Conservation (phyloP, 345 rosid genomes). For the Salix udensis region DNA sequence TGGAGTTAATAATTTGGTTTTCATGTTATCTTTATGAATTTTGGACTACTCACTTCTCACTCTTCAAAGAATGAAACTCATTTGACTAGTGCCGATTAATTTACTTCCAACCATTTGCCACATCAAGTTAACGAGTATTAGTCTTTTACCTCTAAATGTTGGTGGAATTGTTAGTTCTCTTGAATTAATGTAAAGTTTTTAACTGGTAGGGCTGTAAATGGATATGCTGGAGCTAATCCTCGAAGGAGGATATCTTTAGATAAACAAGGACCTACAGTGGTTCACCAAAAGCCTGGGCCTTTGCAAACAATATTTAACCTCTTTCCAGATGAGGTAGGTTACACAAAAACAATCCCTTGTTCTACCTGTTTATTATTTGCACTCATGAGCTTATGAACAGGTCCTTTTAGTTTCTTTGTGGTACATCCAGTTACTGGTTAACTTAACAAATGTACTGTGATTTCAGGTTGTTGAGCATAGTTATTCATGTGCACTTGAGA, state of each 20-base stretch:
- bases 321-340: slow-evolving; percentile 78
- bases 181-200: slow-evolving; percentile 1
- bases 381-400: neutral
- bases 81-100: too few relatives aligned
- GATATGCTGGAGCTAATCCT: slow-evolving; percentile 63
- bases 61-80: too few relatives aligned
- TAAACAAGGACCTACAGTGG: slow-evolving; percentile 86
- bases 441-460: slow-evolving; percentile 13
- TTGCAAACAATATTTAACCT: slow-evolving; percentile 87
- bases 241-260: slow-evolving; percentile 69
- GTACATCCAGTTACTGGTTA: slow-evolving; percentile 1
- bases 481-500: slow-evolving; percentile 94
- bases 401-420: neutral
- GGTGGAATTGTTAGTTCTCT: neutral
- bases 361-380: neutral
- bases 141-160: neutral
- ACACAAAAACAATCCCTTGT: slow-evolving; percentile 11
- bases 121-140: neutral
- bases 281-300: slow-evolving; percentile 94
- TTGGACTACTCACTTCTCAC: too few relatives aligned
- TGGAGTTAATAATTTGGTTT: too few relatives aligned
- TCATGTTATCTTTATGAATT: too few relatives aligned
- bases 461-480: slow-evolving; percentile 82
- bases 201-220: slow-evolving; percentile 51
- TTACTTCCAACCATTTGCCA: too few relatives aligned